These are phyloP conservation scores for Zizania palustris DNA, from an alignment of 202 grass and related monocot genomes.

Conservation along the genomic window DNA sequence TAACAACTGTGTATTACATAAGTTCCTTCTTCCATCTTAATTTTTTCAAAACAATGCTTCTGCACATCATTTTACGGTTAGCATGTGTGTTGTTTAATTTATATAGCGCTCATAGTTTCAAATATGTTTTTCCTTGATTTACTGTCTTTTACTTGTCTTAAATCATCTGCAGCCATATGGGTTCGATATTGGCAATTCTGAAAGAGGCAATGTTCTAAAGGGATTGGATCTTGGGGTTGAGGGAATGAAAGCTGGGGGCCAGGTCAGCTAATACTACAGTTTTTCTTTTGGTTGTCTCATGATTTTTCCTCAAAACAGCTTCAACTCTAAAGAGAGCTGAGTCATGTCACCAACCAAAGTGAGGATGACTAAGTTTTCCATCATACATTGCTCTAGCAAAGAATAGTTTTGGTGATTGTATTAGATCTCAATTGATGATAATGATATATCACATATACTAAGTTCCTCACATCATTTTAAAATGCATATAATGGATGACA, in stretches of 20 bases:
- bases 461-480: background rate
- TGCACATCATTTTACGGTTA: background rate
- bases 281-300: conserved; percentile 30
- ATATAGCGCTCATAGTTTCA: background rate
- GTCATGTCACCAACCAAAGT: background rate
- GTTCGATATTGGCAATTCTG: conserved; percentile 95
- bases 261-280: conserved; percentile 53
- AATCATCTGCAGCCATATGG: conserved; percentile 76
- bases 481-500: conserved; percentile 2
- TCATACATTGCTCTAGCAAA: background rate
- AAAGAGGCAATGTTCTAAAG: conserved; percentile 85
- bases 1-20: background rate
- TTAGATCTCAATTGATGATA: conserved; percentile 19
- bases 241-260: conserved; percentile 92
- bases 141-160: background rate
- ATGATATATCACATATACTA: conserved; percentile 26
- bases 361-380: conserved; percentile 20
- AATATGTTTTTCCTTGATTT: background rate
- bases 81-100: conserved; percentile 2
- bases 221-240: conserved; percentile 95
- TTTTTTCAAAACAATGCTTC: background rate
- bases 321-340: background rate
- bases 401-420: conserved; percentile 16
- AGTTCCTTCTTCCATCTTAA: background rate
- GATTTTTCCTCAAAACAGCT: background rate